A percentile compares a stretch with the other conserved stretches of the same genome.
These are phyloP conservation scores for Pezicula carpinea DNA, from an alignment of 2,329 filamentous ascomycete species.

Conservation along the genomic window DNA sequence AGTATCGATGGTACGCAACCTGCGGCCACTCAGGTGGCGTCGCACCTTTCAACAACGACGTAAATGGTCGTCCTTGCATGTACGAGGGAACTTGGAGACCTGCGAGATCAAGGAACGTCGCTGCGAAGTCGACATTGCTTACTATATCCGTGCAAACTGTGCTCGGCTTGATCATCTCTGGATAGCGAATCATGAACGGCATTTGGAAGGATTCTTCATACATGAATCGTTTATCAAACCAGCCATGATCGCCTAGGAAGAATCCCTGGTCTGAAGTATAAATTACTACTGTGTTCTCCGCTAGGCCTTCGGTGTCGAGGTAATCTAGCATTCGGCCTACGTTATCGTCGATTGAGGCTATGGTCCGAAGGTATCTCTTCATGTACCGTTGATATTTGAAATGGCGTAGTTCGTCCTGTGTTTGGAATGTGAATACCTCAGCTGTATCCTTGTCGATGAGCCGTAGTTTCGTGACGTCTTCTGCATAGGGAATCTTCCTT, in stretches of 20 bases:
- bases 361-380: slow-evolving; percentile 48
- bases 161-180: slow-evolving; percentile 34
- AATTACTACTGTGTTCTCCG: slow-evolving; percentile 45
- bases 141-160: slow-evolving; percentile 43
- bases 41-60: slow-evolving; percentile 30
- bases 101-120: slow-evolving; percentile 44
- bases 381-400: slow-evolving; percentile 55
- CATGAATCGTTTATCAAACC: slow-evolving; percentile 56
- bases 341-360: slow-evolving; percentile 48
- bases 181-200: slow-evolving; percentile 46
- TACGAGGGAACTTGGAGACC: slow-evolving; percentile 37
- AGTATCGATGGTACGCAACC: slow-evolving; percentile 50
- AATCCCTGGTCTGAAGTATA: slow-evolving; percentile 52
- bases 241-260: slow-evolving; percentile 52
- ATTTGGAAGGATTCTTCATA: slow-evolving; percentile 54
- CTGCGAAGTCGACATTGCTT: slow-evolving; percentile 50
- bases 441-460: slow-evolving; percentile 44
- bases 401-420: slow-evolving; percentile 36
- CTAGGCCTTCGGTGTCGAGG: slow-evolving; percentile 36
- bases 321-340: slow-evolving; percentile 44
- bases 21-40: slow-evolving; percentile 43
- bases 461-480: slow-evolving; percentile 27
- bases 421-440: slow-evolving; percentile 40
- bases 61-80: slow-evolving; percentile 47
- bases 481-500: slow-evolving; percentile 35